phyloP scores from a whole-genome alignment of 164 flowering plant species.

The Tinospora cordifolia region DNA sequence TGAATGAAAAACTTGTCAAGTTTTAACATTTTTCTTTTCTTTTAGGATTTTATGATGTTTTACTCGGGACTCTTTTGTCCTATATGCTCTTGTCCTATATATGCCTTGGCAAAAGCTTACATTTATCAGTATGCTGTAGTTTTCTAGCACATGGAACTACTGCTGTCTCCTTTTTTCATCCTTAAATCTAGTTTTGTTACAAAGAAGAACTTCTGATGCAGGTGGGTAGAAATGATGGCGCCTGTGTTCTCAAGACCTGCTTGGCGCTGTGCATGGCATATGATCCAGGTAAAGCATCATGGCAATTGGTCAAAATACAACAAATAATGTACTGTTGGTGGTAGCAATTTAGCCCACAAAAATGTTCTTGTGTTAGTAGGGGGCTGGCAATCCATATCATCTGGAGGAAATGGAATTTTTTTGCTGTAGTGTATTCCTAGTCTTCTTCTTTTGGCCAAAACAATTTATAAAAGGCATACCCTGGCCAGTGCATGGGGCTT shows the following conservation, averaged over 20 bases:
- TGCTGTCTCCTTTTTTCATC: not conserved
- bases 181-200: not conserved
- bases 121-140: not conserved
- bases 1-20: not conserved
- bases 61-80: not conserved
- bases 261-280: conserved; percentile 88
- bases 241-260: conserved; percentile 88
- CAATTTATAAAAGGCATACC: no score
- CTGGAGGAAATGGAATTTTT: not conserved
- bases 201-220: conserved; percentile 24
- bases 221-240: conserved; percentile 99
- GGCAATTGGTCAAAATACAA: no score
- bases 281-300: conserved; percentile 65
- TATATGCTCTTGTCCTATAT: not conserved
- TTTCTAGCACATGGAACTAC: no score
- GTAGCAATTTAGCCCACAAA: not conserved
- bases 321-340: not conserved
- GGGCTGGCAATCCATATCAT: not conserved
- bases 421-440: no score
- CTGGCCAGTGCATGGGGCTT: no score
- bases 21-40: not conserved
- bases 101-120: not conserved
- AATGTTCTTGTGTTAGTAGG: not conserved
- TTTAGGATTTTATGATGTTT: not conserved
- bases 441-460: no score